phyloP scores from a whole-genome alignment of 805 yeast genomes.

The Cyberlindnera suaveolens region DNA sequence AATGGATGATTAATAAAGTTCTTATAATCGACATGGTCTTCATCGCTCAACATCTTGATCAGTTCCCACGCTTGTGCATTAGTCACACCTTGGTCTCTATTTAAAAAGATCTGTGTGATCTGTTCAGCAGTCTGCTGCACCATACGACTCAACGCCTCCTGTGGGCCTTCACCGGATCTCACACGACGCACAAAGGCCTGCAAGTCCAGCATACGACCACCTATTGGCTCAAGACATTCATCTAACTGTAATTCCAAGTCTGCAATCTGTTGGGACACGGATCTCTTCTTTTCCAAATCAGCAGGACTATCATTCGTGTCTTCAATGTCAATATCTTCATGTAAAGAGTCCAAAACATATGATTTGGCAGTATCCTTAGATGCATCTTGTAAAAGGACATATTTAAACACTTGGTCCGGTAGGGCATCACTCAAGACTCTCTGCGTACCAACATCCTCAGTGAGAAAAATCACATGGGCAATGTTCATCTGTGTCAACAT shows the following conservation, averaged over 20 bases:
- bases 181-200: constrained; percentile 87
- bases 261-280: constrained; percentile 5
- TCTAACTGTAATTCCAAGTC: constrained; percentile 37
- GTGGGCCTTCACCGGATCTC: constrained; percentile 79
- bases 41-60: constrained; percentile 53
- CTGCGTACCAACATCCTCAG: constrained; percentile 77
- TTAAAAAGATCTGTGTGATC: constrained; percentile 69
- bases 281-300: constrained; percentile 16
- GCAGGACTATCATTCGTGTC: constrained; percentile 25
- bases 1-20: constrained; percentile 52
- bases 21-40: constrained; percentile 39
- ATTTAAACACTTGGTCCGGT: constrained; percentile 83
- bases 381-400: constrained; percentile 75
- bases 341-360: constrained; percentile 57
- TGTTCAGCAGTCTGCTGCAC: constrained; percentile 82
- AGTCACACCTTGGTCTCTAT: constrained; percentile 49
- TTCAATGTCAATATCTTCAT: constrained; percentile 10
- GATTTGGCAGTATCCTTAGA: constrained; percentile 59
- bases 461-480: constrained; percentile 86
- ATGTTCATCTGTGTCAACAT: constrained; percentile 64
- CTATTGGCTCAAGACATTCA: constrained; percentile 63
- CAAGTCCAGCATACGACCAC: constrained; percentile 92
- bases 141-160: constrained; percentile 73
- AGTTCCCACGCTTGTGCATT: constrained; percentile 86
- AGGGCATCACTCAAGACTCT: constrained; percentile 63